A percentile compares a stretch with the other conserved stretches of the same genome.
phyloP scores from a whole-genome alignment of 1,284 basidiomycete genomes.

The Apiotrichum gracile region DNA sequence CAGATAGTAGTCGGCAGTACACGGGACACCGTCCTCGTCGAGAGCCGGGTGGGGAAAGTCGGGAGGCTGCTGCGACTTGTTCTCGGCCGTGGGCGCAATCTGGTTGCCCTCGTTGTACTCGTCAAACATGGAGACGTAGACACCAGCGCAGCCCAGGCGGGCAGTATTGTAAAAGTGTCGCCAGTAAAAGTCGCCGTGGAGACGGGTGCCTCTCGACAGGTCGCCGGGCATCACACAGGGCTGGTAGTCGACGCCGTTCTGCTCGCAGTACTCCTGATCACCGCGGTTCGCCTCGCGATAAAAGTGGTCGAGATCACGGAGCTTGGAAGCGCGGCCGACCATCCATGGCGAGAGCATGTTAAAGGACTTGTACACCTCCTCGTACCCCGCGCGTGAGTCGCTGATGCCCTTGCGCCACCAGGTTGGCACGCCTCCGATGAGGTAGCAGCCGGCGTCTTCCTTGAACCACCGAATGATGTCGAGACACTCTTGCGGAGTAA shows the following conservation, averaged over 20 bases:
- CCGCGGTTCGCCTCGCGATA: conserved; percentile 5
- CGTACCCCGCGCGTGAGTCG: conserved; percentile 11
- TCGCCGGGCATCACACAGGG: conserved; percentile 18
- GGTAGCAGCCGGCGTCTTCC: conserved; percentile 3
- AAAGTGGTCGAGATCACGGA: conserved; percentile 8
- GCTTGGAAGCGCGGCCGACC: conserved; percentile 15
- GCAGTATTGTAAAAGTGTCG: conserved; percentile 13
- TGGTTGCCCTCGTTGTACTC: conserved; percentile 21
- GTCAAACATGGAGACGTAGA: conserved; percentile 19
- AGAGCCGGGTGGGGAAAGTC: conserved; percentile 12
- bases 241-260: conserved; percentile 14
- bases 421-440: conserved; percentile 19
- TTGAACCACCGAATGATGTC: conserved; percentile 15
- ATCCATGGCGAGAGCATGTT: conserved; percentile 19
- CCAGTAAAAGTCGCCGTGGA: conserved; percentile 21
- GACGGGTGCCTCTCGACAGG: conserved; percentile 7
- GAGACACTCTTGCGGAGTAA: conserved; percentile 5
- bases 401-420: conserved; percentile 11
- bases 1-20: conserved; percentile 20
- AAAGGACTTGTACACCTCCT: conserved; percentile 12
- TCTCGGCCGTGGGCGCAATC: conserved; percentile 18
- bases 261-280: conserved; percentile 7
- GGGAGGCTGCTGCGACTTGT: conserved; percentile 6
- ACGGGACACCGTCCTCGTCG: conserved; percentile 17
- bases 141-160: conserved; percentile 1